Percentiles rank a stretch among this genome's conserved stretches.
Conservation (phyloP, 495 filamentous ascomycete genomes). For the Parmelia sp. region DNA sequence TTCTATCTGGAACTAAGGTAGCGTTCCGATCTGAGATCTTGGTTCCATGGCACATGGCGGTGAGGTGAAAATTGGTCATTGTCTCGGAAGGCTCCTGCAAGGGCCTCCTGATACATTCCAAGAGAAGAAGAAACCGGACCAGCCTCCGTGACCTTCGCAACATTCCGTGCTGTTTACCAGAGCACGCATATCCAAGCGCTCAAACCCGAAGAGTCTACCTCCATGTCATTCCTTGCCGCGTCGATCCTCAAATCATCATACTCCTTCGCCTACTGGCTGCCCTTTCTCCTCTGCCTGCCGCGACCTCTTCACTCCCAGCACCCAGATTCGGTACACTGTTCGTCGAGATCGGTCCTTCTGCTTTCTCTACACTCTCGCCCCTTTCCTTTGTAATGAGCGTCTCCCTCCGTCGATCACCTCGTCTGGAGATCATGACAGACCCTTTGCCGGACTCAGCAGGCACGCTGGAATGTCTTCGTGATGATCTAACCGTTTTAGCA, state of each 20-base stretch:
- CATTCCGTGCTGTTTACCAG: no score
- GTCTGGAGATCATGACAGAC: slow-evolving; percentile 17
- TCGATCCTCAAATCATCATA: slow-evolving; percentile 42
- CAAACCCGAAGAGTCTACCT: neutral
- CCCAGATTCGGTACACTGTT: slow-evolving; percentile 19
- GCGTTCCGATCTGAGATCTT: no score
- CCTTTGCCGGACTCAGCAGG: slow-evolving; percentile 16
- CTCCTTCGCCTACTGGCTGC: slow-evolving; percentile 43
- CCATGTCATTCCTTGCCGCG: neutral
- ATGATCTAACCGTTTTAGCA: slow-evolving; percentile 15
- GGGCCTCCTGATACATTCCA: no score
- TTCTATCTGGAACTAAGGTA: no score
- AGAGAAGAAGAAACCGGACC: no score
- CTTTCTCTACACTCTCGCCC: slow-evolving; percentile 26
- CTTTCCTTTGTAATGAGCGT: slow-evolving; percentile 17
- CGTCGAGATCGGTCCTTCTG: slow-evolving; percentile 6
- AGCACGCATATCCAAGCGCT: neutral
- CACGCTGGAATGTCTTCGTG: slow-evolving; percentile 26
- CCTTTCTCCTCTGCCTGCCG: slow-evolving; percentile 23
- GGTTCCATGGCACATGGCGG: no score
- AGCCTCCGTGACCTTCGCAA: no score
- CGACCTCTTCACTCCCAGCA: slow-evolving; percentile 7
- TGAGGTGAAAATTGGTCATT: no score
- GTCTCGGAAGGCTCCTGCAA: no score
- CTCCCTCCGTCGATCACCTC: slow-evolving; percentile 15